Conservation (phyloP, 164 flowering plant species). For the Berberis thunbergii region DNA sequence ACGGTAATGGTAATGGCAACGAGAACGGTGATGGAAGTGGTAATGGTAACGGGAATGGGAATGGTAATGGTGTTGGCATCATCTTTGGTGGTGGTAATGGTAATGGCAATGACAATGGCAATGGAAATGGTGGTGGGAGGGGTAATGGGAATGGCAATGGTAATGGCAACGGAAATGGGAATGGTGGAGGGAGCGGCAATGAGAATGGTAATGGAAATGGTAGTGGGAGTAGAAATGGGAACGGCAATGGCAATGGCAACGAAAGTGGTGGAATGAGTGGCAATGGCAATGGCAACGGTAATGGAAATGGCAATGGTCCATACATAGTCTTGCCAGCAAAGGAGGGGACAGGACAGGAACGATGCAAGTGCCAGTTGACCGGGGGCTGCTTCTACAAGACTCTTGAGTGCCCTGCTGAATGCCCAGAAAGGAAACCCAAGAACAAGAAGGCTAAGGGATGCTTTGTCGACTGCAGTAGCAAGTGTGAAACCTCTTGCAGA, state of each 20-base stretch:
- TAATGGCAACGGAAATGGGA: conserved; percentile 13
- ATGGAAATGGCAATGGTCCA: conserved; percentile 8
- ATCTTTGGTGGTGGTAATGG: neutral
- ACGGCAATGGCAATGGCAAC: conserved; percentile 7
- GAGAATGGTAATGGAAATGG: conserved; percentile 3
- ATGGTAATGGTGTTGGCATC: neutral
- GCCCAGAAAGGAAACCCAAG: conserved; percentile 47
- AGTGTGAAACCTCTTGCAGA: conserved; percentile 59
- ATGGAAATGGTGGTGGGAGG: neutral
- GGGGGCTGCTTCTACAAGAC: conserved; percentile 27
- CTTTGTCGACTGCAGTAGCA: conserved; percentile 46
- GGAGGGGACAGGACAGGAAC: neutral
- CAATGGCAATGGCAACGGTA: conserved; percentile 10
- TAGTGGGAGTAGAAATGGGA: neutral
- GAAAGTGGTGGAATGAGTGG: neutral
- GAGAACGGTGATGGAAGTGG: neutral
- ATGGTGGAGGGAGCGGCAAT: neutral
- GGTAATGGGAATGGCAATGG: conserved; percentile 6
- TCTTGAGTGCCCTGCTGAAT: conserved; percentile 40
- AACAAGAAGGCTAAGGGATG: conserved; percentile 52
- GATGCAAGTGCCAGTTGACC: conserved; percentile 18
- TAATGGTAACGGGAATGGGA: conserved; percentile 5
- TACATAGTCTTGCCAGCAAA: conserved; percentile 1
- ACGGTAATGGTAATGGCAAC: neutral
- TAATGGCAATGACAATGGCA: neutral